These are phyloP conservation scores for Hyaloraphidium curvatum DNA, from an alignment of 192 early-diverging fungal species.

Conservation along the genomic window DNA sequence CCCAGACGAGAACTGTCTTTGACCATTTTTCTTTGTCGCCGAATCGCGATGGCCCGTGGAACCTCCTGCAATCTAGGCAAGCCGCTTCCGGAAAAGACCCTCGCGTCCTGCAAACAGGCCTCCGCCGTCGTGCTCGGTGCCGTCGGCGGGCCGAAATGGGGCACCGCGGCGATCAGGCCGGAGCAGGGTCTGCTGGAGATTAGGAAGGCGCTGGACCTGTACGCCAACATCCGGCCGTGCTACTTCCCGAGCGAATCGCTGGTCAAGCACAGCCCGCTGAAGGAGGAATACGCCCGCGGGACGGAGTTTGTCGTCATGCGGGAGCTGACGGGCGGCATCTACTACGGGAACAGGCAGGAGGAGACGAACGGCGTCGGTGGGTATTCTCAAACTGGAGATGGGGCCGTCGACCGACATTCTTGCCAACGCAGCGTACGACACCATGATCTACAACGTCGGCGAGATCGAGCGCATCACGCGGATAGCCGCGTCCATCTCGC, in stretches of 20 bases:
- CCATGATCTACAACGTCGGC: constrained; percentile 74
- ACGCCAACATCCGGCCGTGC: constrained; percentile 93
- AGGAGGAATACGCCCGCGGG: constrained; percentile 72
- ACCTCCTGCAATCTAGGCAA: constrained; percentile 17
- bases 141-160: constrained; percentile 95
- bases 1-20: not conserved
- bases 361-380: constrained; percentile 6
- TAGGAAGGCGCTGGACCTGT: constrained; percentile 80
- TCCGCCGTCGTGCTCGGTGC: constrained; percentile 92
- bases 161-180: constrained; percentile 54
- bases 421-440: constrained; percentile 54
- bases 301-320: constrained; percentile 83
- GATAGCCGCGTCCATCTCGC: constrained; percentile 68
- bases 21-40: too few species aligned
- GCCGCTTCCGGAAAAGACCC: constrained; percentile 66
- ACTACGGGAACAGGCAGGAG: constrained; percentile 90
- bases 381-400: too few species aligned
- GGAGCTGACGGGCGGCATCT: constrained; percentile 93
- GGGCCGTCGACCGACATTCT: not conserved
- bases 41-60: too few species aligned
- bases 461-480: constrained; percentile 93
- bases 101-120: constrained; percentile 58
- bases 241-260: constrained; percentile 72
- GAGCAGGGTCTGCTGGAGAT: constrained; percentile 86
- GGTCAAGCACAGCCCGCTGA: constrained; percentile 68